Evolutionary conservation across 768 basidiomycete species (phyloP).

Genomic region (Leucocoprinus leucothites): DNA sequence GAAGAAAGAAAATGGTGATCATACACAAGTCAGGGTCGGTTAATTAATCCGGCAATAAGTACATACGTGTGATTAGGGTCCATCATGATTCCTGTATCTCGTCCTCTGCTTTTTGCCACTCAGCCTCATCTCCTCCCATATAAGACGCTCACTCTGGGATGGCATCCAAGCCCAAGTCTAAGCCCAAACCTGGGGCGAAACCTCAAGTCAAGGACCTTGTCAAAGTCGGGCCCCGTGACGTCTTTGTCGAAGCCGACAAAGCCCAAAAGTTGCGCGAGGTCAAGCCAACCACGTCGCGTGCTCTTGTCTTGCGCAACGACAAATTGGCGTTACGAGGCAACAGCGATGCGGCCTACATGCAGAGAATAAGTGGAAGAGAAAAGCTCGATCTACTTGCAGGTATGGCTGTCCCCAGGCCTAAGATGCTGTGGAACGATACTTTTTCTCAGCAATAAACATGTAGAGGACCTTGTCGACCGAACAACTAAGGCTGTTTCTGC

Average conservation of each 20-base stretch:
- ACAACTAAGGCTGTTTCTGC: slow-evolving; percentile 56
- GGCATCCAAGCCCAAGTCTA: slow-evolving; percentile 21
- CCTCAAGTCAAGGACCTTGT: slow-evolving; percentile 9
- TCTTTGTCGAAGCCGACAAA: slow-evolving; percentile 12
- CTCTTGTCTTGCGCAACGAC: slow-evolving; percentile 70
- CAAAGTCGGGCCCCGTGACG: slow-evolving; percentile 15
- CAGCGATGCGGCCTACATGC: slow-evolving; percentile 58
- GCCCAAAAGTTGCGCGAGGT: slow-evolving; percentile 20
- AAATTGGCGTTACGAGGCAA: slow-evolving; percentile 71
- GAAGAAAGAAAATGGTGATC: too few relatives aligned
- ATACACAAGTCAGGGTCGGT: not conserved
- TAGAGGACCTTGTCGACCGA: slow-evolving; percentile 67
- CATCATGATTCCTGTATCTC: not conserved
- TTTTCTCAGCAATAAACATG: slow-evolving; percentile 15
- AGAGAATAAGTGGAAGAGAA: slow-evolving; percentile 70
- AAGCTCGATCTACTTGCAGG: slow-evolving; percentile 80
- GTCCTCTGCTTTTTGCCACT: not conserved
- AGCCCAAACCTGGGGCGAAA: slow-evolving; percentile 6
- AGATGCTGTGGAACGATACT: not conserved
- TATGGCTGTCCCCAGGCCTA: slow-evolving; percentile 25
- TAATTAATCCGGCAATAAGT: not conserved
- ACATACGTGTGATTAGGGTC: not conserved
- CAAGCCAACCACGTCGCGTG: slow-evolving; percentile 66
- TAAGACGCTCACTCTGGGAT: slow-evolving; percentile 13
- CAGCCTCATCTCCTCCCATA: not conserved